These are phyloP conservation scores for Russula sp. DNA, from an alignment of 768 basidiomycete genomes.

Conservation along the genomic window DNA sequence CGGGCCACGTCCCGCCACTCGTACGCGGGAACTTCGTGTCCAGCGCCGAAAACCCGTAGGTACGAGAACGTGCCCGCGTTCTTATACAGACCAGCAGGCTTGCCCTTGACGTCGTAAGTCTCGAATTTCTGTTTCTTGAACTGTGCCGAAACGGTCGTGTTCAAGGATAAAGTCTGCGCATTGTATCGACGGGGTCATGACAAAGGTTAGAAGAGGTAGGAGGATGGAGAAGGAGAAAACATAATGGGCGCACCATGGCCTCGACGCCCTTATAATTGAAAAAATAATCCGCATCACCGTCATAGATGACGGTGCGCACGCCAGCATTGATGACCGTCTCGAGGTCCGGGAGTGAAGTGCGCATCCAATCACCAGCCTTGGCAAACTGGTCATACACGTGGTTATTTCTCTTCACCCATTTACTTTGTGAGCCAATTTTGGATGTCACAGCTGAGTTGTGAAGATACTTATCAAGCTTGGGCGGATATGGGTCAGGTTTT, in stretches of 20 bases:
- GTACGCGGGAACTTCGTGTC: conserved; percentile 39
- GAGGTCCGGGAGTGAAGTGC: conserved; percentile 43
- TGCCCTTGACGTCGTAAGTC: conserved; percentile 50
- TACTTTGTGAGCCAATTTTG: conserved; percentile 45
- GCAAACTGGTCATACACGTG: conserved; percentile 50
- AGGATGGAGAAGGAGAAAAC: background rate
- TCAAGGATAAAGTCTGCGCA: conserved; percentile 44
- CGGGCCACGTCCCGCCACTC: conserved; percentile 31
- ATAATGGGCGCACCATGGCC: conserved; percentile 44
- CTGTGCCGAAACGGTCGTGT: conserved; percentile 45
- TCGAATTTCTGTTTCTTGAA: conserved; percentile 46
- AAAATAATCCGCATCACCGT: conserved; percentile 60
- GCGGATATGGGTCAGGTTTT: conserved; percentile 50
- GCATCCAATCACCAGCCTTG: conserved; percentile 58
- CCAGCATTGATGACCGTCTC: conserved; percentile 60
- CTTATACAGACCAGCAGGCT: conserved; percentile 52
- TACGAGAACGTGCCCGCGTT: conserved; percentile 59
- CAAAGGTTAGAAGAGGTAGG: background rate
- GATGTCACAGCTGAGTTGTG: conserved; percentile 35
- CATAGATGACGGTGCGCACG: conserved; percentile 52
- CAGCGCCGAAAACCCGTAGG: conserved; percentile 49
- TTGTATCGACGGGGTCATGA: background rate
- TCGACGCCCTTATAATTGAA: conserved; percentile 56
- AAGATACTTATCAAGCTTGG: conserved; percentile 39
- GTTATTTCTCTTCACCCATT: conserved; percentile 43